Evolutionary conservation across 228 moss, liverwort and hornwort genomes (phyloP), one percentile per base, ranked within the genome.

Genomic region (Sphagnum magellanicum): DNA sequence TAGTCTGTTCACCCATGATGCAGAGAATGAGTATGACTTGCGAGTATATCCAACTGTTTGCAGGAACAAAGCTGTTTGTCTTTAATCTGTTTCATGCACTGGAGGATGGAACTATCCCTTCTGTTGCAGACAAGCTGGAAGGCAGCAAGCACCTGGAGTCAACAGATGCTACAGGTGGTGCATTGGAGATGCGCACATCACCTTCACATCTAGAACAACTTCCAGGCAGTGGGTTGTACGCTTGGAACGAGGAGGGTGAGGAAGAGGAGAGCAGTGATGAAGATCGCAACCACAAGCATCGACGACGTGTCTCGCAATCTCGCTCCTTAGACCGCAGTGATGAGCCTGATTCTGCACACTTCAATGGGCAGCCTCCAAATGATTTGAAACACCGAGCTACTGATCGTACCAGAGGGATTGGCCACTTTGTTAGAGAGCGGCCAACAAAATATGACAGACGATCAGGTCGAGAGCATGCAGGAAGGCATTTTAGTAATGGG

Each of bases 251-350:
- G 63, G 91, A 89, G 66, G 53, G 77, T 46, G 82, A 82, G 71
- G 95, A 95, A 78, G 94, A 92, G 72, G 92, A 92, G 68, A 96
- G 95, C 74, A 92, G 87, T 63, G 95, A 96, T 59, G 95, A 96
- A 70, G 95, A 96, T 73, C 84, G 95, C 71, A 96, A 96, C 72
- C 95, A 96, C 83, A 96, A 96, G 83, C 95, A 96, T 74, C 87
- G 91, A 76, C 89, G 95, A 53, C 89, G 91, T 55, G 92, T 92
- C 61, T 91, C 95, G 53, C 79, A 86, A 73, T 96, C 95, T 71
- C 86, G 89, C 67, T 96, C 95, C 52, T 82, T 87, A 70, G 95
- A 96, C 65, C 85, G 88, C 76, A 76, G 75, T 53, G 95, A 89
- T 64, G 92, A 92, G 67, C 79, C 86, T 53, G 87, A 74, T 63